Conservation (phyloP, 2,329 filamentous ascomycete species). For the Diatrype stigma region DNA sequence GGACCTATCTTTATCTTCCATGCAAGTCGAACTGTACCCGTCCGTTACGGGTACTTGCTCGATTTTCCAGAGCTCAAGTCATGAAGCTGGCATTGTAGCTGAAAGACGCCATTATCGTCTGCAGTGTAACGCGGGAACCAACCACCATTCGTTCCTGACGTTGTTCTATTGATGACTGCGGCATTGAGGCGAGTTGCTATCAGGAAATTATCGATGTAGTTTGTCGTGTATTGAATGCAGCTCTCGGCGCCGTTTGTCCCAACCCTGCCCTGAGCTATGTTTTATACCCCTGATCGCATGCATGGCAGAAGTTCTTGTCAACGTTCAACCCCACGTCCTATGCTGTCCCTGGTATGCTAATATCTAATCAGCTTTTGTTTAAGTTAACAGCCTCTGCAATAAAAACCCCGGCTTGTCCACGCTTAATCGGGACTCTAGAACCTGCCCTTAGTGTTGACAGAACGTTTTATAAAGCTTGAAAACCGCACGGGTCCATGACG, state of each 20-base stretch:
- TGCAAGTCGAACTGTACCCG: not conserved
- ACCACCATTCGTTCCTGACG: not conserved
- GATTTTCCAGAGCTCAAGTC: not conserved
- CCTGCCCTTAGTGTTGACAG: not conserved
- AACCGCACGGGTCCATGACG: too few species aligned
- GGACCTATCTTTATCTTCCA: not conserved
- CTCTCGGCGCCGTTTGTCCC: not conserved
- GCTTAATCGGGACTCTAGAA: too few species aligned
- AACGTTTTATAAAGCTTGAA: too few species aligned
- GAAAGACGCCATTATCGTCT: not conserved
- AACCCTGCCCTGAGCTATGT: not conserved
- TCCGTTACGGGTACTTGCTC: not conserved
- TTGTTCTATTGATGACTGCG: not conserved
- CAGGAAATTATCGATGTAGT: not conserved
- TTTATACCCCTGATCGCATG: not conserved
- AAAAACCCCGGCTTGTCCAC: too few species aligned
- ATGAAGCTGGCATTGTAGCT: not conserved
- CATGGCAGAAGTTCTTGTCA: not conserved
- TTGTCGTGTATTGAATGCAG: not conserved
- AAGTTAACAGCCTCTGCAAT: not conserved
- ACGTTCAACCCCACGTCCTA: not conserved
- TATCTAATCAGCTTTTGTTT: not conserved
- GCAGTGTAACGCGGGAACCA: not conserved
- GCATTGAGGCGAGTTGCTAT: not conserved
- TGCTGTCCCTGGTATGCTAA: not conserved